Evolutionary conservation across 1,284 basidiomycete genomes (phyloP).

Genomic region (Ustilago tritici): DNA sequence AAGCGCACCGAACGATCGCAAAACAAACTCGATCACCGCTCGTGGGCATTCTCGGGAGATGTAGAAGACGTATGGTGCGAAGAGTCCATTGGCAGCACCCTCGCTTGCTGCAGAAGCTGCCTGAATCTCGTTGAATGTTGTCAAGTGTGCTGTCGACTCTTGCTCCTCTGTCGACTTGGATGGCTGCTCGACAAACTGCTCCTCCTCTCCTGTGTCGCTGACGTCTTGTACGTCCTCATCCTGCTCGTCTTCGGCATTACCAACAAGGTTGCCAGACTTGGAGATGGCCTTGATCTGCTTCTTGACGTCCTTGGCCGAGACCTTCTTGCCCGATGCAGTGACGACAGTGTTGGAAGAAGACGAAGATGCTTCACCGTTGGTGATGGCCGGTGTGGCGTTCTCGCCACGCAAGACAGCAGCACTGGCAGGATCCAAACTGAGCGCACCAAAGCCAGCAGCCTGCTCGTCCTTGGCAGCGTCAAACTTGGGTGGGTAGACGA

Average conservation of each 20-base stretch:
- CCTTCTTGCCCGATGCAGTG: conserved; percentile 70
- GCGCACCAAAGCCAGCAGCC: conserved; percentile 86
- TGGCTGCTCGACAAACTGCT: conserved; percentile 69
- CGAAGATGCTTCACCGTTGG: conserved; percentile 31
- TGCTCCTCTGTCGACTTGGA: conserved; percentile 75
- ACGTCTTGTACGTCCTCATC: conserved; percentile 29
- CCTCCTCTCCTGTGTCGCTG: conserved; percentile 30
- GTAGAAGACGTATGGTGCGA: conserved; percentile 90
- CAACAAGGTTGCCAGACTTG: conserved; percentile 33
- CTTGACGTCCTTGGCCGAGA: conserved; percentile 72
- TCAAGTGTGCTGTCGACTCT: conserved; percentile 73
- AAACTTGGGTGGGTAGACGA: conserved; percentile 93
- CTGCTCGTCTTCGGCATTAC: conserved; percentile 45
- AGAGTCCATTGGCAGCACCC: conserved; percentile 72
- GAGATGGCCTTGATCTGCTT: conserved; percentile 73
- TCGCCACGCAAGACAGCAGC: conserved; percentile 61
- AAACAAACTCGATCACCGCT: conserved; percentile 92
- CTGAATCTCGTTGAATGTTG: conserved; percentile 79
- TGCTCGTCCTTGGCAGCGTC: conserved; percentile 86
- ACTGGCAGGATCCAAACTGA: conserved; percentile 78
- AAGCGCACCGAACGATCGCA: conserved; percentile 83
- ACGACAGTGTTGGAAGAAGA: conserved; percentile 41
- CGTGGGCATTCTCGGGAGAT: conserved; percentile 93
- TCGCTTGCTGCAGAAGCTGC: conserved; percentile 49
- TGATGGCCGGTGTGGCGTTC: conserved; percentile 22